Percentiles rank a stretch among this genome's conserved stretches.
Evolutionary conservation across 768 basidiomycete genomes (phyloP).

Genomic region (Mycena haematopus): DNA sequence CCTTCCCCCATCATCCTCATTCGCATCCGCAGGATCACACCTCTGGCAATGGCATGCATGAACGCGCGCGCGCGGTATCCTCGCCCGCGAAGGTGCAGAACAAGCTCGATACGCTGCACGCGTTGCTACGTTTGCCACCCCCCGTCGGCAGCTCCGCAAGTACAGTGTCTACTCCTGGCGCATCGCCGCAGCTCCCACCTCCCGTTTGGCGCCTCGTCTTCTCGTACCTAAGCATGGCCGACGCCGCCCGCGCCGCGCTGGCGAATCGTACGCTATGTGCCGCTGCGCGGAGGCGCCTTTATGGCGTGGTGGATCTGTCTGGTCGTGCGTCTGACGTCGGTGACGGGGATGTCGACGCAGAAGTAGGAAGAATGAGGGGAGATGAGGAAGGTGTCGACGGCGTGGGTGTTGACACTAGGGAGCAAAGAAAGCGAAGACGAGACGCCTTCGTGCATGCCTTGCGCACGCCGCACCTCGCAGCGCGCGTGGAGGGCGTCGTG

Average conservation of each 20-base stretch:
- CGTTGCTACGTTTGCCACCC: slow-evolving; percentile 10
- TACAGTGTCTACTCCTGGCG: background rate
- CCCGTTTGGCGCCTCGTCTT: slow-evolving; percentile 6
- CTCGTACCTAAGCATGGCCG: background rate
- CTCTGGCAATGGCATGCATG: background rate
- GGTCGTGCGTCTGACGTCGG: background rate
- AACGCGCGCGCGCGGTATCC: background rate
- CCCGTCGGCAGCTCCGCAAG: background rate
- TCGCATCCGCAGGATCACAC: background rate
- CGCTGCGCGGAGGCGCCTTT: slow-evolving; percentile 15
- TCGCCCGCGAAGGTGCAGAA: background rate
- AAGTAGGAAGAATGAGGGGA: too few species aligned
- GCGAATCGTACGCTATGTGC: slow-evolving; percentile 8
- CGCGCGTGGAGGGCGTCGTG: slow-evolving; percentile 18
- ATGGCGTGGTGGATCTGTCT: slow-evolving; percentile 10
- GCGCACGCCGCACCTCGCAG: slow-evolving; percentile 11
- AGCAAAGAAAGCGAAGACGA: too few species aligned
- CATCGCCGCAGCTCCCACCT: background rate
- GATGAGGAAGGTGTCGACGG: background rate
- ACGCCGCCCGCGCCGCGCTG: slow-evolving; percentile 6
- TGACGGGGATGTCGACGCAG: background rate
- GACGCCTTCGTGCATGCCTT: background rate
- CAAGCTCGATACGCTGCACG: slow-evolving; percentile 2
- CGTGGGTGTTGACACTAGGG: background rate
- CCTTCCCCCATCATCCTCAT: background rate